Conservation (phyloP, 169 alveolate species). For the Cryptosporidium ubiquitum region DNA sequence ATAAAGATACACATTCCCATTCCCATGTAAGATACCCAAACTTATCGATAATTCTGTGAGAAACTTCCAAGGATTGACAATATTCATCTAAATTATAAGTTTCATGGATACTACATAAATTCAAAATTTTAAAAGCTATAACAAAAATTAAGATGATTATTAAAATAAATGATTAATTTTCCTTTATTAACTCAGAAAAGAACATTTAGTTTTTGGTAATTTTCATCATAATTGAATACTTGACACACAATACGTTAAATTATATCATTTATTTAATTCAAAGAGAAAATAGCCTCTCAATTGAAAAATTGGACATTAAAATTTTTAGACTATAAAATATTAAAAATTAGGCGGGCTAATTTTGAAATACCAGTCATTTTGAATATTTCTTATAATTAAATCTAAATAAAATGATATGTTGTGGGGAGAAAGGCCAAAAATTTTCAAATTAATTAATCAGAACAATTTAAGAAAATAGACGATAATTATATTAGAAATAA, state of each 20-base stretch:
- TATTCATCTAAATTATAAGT: constrained; percentile 84
- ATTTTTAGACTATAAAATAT: too few relatives aligned
- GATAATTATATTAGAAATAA: background rate
- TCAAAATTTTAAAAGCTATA: constrained; percentile 49
- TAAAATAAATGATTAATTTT: background rate
- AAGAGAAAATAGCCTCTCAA: too few relatives aligned
- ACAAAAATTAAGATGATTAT: background rate
- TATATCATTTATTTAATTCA: too few relatives aligned
- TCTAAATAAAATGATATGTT: too few relatives aligned
- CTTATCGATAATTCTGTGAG: constrained; percentile 80
- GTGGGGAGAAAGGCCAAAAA: too few relatives aligned
- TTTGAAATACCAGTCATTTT: too few relatives aligned
- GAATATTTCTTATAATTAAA: too few relatives aligned
- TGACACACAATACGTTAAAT: too few relatives aligned
- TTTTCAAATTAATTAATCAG: background rate
- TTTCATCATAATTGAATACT: too few relatives aligned
- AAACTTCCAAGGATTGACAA: constrained; percentile 84
- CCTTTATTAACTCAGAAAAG: background rate
- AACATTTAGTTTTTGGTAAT: background rate
- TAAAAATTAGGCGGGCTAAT: too few relatives aligned
- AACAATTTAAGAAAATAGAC: background rate
- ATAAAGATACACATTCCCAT: constrained; percentile 82
- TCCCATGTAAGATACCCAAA: constrained; percentile 86
- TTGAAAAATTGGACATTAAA: too few relatives aligned
- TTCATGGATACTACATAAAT: constrained; percentile 76